Percentiles rank a stretch among this genome's conserved stretches.
These are phyloP conservation scores for Lactifluus rugatus DNA, from an alignment of 768 basidiomycete species.

Conservation along the genomic window DNA sequence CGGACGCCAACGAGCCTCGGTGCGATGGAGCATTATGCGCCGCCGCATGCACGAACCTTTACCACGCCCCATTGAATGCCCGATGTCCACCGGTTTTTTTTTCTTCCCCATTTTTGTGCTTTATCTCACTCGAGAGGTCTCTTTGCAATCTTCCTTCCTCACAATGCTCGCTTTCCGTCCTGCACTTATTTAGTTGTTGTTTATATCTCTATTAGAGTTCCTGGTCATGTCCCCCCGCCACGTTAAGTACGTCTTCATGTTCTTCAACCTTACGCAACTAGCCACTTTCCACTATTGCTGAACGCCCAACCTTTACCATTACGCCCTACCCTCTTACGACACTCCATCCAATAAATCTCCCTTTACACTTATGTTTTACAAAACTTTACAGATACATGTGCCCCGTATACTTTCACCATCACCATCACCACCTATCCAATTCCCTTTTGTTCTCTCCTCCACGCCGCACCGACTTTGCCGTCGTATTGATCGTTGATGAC, in stretches of 20 bases:
- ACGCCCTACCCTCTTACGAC: not conserved
- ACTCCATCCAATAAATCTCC: not conserved
- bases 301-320: too few species aligned
- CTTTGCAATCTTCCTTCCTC: not conserved
- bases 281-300: not conserved
- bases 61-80: not conserved
- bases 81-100: not conserved
- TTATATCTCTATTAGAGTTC: not conserved
- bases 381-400: not conserved
- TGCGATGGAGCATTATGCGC: slow-evolving; percentile 28
- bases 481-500: not conserved
- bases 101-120: not conserved
- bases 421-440: not conserved
- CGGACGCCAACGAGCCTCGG: slow-evolving; percentile 42
- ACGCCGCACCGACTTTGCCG: not conserved
- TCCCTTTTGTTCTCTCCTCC: not conserved
- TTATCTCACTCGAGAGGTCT: not conserved
- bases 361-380: not conserved
- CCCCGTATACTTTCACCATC: not conserved
- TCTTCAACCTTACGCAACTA: not conserved
- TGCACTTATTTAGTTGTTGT: slow-evolving; percentile 10
- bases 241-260: not conserved
- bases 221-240: not conserved
- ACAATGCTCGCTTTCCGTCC: not conserved
- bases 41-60: not conserved